Evolutionary conservation across 257 asterid genomes (phyloP), one percentile per base, ranked within the genome.

Genomic region (Nicotiana paniculata): DNA sequence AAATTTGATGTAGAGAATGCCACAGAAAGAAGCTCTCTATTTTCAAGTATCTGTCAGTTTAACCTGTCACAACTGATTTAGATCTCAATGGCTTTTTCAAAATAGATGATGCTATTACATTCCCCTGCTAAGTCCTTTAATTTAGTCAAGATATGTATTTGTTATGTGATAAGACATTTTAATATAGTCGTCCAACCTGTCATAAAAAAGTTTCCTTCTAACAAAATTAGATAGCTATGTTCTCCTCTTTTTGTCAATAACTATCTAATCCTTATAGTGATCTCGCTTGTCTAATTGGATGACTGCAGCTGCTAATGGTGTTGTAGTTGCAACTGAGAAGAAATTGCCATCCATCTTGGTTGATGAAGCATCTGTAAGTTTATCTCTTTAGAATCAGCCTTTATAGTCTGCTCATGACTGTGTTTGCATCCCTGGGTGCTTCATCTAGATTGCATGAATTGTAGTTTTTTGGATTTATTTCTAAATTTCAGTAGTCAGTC

Each of bases 301-400:
- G 79, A 46, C 84, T 91, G 90, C 95, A 93, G 98, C 32, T 30
- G 32, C 32, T 30, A 30, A 30, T 30, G 32, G 32, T 30, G 32
- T 30, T 30, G 32, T 30, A 30, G 2, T 30, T 30, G 3, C 32
- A 1, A 30, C 2, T 30, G 32, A 30, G 32, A 30, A 30, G 32
- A 30, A 30, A 1, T 30, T 30, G 2, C 32, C 32, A 30, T 30
- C 32, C 32, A 30, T 30, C 32, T 30, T 30, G 2, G 32, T 30
- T 30, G 32, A 30, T 30, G 32, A 30, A 30, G 32, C 2, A 55
- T 96, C 99, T 77, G 99, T 94, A 85, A 91, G 99, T 92, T 57
- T 79, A 65, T 64, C 70, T 74, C 63, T 15, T 48, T 74, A 48
- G 15, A 26, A 57, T 74, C 79, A 26, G 15, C 79, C 79, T 26